phyloP scores from a whole-genome alignment of 768 basidiomycete species.

The Gyrodon lividus region DNA sequence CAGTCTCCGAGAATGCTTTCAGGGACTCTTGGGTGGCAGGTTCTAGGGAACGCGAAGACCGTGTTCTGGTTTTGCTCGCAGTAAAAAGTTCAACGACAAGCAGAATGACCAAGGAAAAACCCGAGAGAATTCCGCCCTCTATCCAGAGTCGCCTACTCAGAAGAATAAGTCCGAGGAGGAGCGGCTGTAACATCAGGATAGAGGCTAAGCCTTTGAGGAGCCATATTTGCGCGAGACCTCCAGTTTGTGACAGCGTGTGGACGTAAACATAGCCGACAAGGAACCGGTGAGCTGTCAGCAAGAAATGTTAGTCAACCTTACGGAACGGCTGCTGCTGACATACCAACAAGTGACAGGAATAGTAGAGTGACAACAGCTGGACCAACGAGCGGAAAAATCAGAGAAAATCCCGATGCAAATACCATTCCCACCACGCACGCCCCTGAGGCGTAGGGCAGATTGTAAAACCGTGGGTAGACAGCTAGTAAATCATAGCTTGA shows the following conservation, averaged over 20 bases:
- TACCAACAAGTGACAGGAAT: constrained; percentile 65
- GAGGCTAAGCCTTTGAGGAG: constrained; percentile 70
- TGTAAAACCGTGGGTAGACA: constrained; percentile 68
- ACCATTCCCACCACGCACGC: constrained; percentile 67
- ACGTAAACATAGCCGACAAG: constrained; percentile 78
- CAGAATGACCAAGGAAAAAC: constrained; percentile 51
- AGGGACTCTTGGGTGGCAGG: constrained; percentile 58
- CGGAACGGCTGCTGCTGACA: constrained; percentile 20
- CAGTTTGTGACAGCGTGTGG: constrained; percentile 70
- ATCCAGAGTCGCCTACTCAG: constrained; percentile 68
- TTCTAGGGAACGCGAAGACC: constrained; percentile 50
- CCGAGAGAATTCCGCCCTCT: constrained; percentile 64
- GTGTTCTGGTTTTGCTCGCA: constrained; percentile 45
- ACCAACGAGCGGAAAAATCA: constrained; percentile 76
- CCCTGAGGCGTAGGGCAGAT: constrained; percentile 64
- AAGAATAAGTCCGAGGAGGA: constrained; percentile 71
- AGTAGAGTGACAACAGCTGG: constrained; percentile 68
- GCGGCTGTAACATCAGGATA: constrained; percentile 69
- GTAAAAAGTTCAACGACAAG: constrained; percentile 63
- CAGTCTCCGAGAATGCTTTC: constrained; percentile 48
- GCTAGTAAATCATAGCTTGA: constrained; percentile 39
- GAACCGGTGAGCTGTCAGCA: constrained; percentile 66
- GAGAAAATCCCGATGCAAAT: constrained; percentile 69
- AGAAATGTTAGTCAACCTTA: neutral
- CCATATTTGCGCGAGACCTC: constrained; percentile 75